Evolutionary conservation across 768 basidiomycete species (phyloP).

Genomic region (Lactifluus hygrophoroides): DNA sequence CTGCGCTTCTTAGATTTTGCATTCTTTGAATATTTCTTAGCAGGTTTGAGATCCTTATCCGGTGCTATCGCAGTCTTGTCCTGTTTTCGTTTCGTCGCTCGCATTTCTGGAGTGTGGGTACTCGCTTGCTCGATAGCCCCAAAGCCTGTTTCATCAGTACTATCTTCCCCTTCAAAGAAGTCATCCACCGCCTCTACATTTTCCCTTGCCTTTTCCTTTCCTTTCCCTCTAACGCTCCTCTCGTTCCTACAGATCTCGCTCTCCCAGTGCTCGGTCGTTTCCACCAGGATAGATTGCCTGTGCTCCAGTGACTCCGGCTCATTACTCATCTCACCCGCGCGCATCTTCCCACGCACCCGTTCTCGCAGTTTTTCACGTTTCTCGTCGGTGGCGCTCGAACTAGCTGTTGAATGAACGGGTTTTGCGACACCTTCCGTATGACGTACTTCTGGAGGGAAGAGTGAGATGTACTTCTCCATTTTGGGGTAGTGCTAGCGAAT

Average conservation of each 20-base stretch:
- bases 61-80: background rate
- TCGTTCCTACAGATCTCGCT: background rate
- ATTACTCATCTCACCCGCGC: constrained; percentile 42
- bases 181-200: constrained; percentile 23
- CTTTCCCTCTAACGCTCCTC: background rate
- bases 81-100: background rate
- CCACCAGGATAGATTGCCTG: background rate
- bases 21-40: background rate
- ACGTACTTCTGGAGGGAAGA: constrained; percentile 69
- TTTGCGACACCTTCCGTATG: constrained; percentile 21
- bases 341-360: constrained; percentile 55
- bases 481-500: constrained; percentile 70
- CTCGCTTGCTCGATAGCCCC: background rate
- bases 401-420: background rate
- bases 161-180: constrained; percentile 27
- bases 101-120: background rate
- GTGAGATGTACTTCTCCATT: constrained; percentile 78
- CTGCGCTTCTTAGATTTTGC: background rate
- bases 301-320: constrained; percentile 46
- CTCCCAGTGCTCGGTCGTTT: background rate
- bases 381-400: constrained; percentile 33
- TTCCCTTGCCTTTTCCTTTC: background rate
- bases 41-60: background rate
- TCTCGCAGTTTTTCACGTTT: constrained; percentile 50
- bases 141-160: constrained; percentile 9